Conservation (phyloP, 2,329 filamentous ascomycete species). For the Hansfordia pulvinata region DNA sequence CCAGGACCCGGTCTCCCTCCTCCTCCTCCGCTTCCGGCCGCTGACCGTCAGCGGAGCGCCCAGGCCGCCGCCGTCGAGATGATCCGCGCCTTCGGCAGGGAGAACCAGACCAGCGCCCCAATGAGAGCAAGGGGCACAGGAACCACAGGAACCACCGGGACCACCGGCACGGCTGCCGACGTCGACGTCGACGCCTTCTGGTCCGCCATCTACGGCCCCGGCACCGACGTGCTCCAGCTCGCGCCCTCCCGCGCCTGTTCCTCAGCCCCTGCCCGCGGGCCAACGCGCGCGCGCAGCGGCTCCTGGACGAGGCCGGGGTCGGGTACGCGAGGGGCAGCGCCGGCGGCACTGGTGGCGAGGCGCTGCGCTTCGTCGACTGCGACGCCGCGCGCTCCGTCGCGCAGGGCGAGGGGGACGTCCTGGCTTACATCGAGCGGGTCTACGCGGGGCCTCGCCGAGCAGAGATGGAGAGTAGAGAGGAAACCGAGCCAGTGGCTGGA, state of each 20-base stretch:
- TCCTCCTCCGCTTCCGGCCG: no score
- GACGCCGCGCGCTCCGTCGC: slow-evolving; percentile 31
- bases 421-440: slow-evolving; percentile 46
- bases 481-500: no score
- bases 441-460: no score
- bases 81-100: slow-evolving; percentile 67
- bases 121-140: no score
- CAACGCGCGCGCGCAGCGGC: slow-evolving; percentile 35
- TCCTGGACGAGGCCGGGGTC: slow-evolving; percentile 33
- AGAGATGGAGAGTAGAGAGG: no score
- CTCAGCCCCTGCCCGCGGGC: slow-evolving; percentile 28
- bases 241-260: slow-evolving; percentile 36
- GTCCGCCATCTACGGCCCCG: slow-evolving; percentile 59
- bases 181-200: slow-evolving; percentile 71
- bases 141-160: no score
- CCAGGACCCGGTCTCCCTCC: no score
- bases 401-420: slow-evolving; percentile 35
- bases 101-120: slow-evolving; percentile 66
- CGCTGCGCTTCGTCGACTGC: slow-evolving; percentile 36
- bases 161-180: no score
- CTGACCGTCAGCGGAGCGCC: no score
- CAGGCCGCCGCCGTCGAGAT: slow-evolving; percentile 57
- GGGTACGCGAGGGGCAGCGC: slow-evolving; percentile 27
- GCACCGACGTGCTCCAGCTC: slow-evolving; percentile 74
- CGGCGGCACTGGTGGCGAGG: no score